Evolutionary conservation across 108 stramenopile species (phyloP).

Genomic region (Pseudonitzschia pungens): DNA sequence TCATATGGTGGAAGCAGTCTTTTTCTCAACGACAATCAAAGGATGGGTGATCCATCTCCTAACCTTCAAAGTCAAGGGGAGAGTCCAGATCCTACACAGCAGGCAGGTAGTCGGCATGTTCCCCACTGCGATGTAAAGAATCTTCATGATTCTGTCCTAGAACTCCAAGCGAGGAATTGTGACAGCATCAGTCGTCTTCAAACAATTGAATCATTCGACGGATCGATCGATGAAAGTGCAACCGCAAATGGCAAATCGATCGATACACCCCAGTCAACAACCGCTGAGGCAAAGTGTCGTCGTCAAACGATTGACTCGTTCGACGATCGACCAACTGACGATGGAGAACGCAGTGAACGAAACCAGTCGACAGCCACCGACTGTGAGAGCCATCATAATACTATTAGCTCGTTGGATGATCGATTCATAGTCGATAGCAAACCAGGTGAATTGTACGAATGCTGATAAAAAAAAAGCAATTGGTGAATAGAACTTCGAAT

Average conservation of each 20-base stretch:
- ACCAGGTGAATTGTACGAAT: slow-evolving; percentile 11
- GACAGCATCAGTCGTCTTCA: background rate
- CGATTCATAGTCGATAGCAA: background rate
- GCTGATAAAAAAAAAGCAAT: background rate
- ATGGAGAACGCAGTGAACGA: background rate
- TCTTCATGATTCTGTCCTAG: background rate
- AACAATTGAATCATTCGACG: slow-evolving; percentile 15
- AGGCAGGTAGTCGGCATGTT: background rate
- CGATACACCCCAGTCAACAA: background rate
- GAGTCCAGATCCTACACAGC: background rate
- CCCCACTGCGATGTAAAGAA: background rate
- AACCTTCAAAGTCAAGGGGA: background rate
- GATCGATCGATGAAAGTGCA: background rate
- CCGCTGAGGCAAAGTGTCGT: background rate
- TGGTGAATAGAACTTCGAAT: too few relatives aligned
- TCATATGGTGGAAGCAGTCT: background rate
- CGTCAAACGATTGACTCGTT: background rate
- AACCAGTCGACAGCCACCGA: background rate
- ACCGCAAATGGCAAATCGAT: background rate
- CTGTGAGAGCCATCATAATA: background rate
- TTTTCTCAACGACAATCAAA: background rate
- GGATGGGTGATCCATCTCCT: background rate
- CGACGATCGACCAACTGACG: background rate
- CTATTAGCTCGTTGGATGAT: background rate
- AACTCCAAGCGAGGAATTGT: background rate